These are phyloP conservation scores for Heterobasidion annosum DNA, from an alignment of 1,284 basidiomycete species.

Conservation along the genomic window DNA sequence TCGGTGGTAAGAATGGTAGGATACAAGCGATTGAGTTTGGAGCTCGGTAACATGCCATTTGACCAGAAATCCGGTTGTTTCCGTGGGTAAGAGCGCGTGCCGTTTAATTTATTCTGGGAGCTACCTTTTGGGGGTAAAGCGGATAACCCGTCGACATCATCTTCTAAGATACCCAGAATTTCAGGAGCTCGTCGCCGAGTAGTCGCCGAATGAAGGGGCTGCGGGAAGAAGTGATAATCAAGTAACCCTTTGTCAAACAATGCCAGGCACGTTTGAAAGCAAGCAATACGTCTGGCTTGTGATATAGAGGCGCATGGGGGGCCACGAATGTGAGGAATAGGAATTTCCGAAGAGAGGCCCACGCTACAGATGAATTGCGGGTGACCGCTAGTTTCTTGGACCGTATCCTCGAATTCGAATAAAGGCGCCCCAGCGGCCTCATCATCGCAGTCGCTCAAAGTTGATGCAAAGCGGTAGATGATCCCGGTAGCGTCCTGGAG, in stretches of 20 bases:
- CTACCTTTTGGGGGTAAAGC: conserved; percentile 4
- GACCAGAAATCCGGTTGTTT: conserved; percentile 59
- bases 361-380: conserved; percentile 37
- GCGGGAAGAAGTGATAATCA: conserved; percentile 40
- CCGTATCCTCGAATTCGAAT: conserved; percentile 27
- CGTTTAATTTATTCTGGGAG: conserved; percentile 22
- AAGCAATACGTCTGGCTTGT: conserved; percentile 49
- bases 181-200: conserved; percentile 9
- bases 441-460: conserved; percentile 2
- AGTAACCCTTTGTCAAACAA: conserved; percentile 42
- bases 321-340: conserved; percentile 33
- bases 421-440: conserved; percentile 19
- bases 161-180: conserved; percentile 8
- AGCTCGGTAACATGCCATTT: conserved; percentile 22
- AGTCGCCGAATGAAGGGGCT: conserved; percentile 14
- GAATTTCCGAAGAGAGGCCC: conserved; percentile 32
- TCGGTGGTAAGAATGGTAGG: conserved; percentile 41
- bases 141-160: conserved; percentile 8
- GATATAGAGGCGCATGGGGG: conserved; percentile 32
- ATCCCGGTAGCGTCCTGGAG: conserved; percentile 41
- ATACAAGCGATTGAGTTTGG: conserved; percentile 30
- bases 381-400: conserved; percentile 16
- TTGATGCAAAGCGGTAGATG: conserved; percentile 41
- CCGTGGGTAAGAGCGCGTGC: conserved; percentile 44
- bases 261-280: conserved; percentile 42